Evolutionary conservation across 179 eudicot species (phyloP).

Genomic region (Beta lomatogona): DNA sequence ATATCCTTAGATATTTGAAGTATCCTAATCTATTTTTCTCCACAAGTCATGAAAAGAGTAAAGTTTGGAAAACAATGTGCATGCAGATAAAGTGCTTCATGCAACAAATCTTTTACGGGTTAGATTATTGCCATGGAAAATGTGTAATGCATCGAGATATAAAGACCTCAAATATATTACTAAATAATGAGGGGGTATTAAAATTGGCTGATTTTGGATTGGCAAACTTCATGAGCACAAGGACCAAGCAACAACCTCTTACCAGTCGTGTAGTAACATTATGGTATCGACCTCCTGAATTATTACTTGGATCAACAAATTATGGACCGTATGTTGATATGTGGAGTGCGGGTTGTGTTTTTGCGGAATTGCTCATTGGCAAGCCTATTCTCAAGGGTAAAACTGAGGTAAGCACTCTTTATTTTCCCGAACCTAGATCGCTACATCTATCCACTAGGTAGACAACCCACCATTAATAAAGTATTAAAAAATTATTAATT

Average conservation of each 20-base stretch:
- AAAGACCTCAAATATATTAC: slow-evolving; percentile 67
- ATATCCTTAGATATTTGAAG: not conserved
- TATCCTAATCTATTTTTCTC: not conserved
- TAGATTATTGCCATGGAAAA: slow-evolving; percentile 70
- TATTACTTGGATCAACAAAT: slow-evolving; percentile 67
- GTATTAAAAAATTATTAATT: too few relatives aligned
- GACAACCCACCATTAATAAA: too few relatives aligned
- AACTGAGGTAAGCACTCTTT: slow-evolving; percentile 50
- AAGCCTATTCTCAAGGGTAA: slow-evolving; percentile 76
- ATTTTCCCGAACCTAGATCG: too few relatives aligned
- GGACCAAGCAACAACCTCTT: slow-evolving; percentile 55
- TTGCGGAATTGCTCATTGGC: slow-evolving; percentile 63
- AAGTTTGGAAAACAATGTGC: not conserved
- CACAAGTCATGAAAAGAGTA: not conserved
- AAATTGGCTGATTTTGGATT: slow-evolving; percentile 82
- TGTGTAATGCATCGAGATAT: slow-evolving; percentile 80
- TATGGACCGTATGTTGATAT: slow-evolving; percentile 67
- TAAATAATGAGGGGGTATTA: slow-evolving; percentile 61
- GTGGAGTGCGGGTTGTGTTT: slow-evolving; percentile 87
- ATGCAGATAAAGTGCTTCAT: slow-evolving; percentile 75
- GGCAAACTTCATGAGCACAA: slow-evolving; percentile 53
- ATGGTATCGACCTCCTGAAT: slow-evolving; percentile 95
- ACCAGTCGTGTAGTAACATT: slow-evolving; percentile 88
- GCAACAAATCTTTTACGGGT: slow-evolving; percentile 63
- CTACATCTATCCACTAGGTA: too few relatives aligned